A percentile compares a stretch with the other conserved stretches of the same genome.
Conservation (phyloP, 2,329 filamentous ascomycete genomes). For the Pseudogymnoascus sp. region DNA sequence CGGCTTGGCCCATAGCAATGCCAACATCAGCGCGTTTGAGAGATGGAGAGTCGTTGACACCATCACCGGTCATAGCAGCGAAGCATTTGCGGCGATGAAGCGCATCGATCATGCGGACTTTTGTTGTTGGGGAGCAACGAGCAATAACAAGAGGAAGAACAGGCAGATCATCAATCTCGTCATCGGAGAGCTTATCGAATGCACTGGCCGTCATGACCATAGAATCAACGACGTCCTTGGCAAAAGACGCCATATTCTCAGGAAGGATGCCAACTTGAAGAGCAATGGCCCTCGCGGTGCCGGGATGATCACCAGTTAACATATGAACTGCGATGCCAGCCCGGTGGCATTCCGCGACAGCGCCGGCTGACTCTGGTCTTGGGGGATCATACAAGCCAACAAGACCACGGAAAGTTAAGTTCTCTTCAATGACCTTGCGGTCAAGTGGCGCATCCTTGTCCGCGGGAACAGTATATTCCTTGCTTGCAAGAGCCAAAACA, state of each 20-base stretch:
- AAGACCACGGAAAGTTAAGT: constrained; percentile 70
- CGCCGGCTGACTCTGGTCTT: constrained; percentile 56
- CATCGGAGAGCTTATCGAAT: constrained; percentile 71
- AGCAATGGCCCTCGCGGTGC: constrained; percentile 73
- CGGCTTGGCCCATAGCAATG: constrained; percentile 69
- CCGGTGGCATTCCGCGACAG: constrained; percentile 51
- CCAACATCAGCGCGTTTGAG: constrained; percentile 82
- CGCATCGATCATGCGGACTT: constrained; percentile 86
- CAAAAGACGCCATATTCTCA: constrained; percentile 51
- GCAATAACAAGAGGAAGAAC: constrained; percentile 76
- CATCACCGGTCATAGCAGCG: constrained; percentile 93
- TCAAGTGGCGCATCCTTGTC: constrained; percentile 39
- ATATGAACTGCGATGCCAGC: constrained; percentile 63
- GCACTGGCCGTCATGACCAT: constrained; percentile 71
- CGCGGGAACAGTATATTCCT: constrained; percentile 24
- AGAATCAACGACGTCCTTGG: constrained; percentile 56
- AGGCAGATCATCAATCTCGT: constrained; percentile 67
- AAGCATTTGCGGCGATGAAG: constrained; percentile 70
- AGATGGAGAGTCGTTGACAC: constrained; percentile 89
- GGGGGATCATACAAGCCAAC: constrained; percentile 69
- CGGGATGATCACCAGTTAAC: constrained; percentile 74
- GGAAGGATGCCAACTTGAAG: constrained; percentile 73
- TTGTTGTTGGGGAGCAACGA: constrained; percentile 77
- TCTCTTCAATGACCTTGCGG: constrained; percentile 58
- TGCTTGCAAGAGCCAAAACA: constrained; percentile 59